These are phyloP conservation scores for Naganishia sp. DNA, from an alignment of 1,284 basidiomycete genomes.

Conservation along the genomic window DNA sequence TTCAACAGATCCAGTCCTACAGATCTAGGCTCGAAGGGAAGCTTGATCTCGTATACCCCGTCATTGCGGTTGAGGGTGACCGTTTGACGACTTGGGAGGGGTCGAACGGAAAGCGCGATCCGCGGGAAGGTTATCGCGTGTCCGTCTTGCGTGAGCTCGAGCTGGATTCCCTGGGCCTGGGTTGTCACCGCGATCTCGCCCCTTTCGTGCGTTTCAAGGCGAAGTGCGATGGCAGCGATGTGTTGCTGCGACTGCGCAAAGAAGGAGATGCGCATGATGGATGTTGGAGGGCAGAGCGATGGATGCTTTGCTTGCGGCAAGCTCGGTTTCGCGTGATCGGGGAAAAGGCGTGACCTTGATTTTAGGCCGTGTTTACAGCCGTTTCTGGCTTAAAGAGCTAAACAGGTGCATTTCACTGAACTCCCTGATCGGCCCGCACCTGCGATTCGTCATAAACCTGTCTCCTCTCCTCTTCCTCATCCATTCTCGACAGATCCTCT, in stretches of 20 bases:
- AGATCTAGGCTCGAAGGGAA: background rate
- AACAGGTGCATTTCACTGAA: too few relatives aligned
- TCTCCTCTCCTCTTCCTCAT: background rate
- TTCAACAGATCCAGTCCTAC: background rate
- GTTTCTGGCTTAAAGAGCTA: too few relatives aligned
- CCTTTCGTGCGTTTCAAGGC: background rate
- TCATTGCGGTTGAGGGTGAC: background rate
- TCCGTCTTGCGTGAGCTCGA: background rate
- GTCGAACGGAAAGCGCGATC: background rate
- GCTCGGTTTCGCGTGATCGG: too few relatives aligned
- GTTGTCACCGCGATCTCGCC: background rate
- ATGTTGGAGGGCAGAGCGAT: background rate
- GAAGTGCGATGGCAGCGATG: background rate
- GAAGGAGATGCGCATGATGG: background rate
- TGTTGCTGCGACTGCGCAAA: background rate
- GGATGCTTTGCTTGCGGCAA: background rate
- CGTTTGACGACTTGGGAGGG: slow-evolving; percentile 1
- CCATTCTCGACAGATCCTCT: background rate
- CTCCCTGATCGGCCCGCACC: too few relatives aligned
- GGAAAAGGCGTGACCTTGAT: too few relatives aligned
- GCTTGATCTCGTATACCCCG: background rate
- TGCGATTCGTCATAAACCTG: slow-evolving; percentile 6
- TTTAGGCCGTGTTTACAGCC: too few relatives aligned
- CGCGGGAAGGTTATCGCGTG: background rate
- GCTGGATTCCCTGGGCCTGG: background rate